Evolutionary conservation across 2,329 filamentous ascomycete species (phyloP).

Genomic region (Aureobasidium lini): DNA sequence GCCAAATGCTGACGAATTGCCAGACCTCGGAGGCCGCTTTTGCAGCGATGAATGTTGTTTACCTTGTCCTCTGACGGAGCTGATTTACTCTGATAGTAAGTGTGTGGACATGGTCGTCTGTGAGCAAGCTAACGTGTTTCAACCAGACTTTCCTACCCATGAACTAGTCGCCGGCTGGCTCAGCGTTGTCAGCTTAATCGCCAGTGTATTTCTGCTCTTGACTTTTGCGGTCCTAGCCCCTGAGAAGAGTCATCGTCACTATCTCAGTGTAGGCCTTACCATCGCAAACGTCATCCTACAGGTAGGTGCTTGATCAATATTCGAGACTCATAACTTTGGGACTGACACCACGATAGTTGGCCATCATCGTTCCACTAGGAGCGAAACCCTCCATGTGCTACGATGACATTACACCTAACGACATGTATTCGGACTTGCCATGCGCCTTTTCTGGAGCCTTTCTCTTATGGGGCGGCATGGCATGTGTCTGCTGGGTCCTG

Average conservation of each 20-base stretch:
- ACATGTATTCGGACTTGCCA: constrained; percentile 65
- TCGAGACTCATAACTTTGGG: not conserved
- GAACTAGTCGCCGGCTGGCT: constrained; percentile 67
- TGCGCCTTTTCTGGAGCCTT: constrained; percentile 76
- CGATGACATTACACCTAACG: constrained; percentile 75
- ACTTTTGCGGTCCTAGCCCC: constrained; percentile 74
- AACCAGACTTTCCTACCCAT: constrained; percentile 26
- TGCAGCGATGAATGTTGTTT: constrained; percentile 64
- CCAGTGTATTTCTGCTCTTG: constrained; percentile 64
- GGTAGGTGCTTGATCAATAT: constrained; percentile 41
- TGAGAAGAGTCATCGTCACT: constrained; percentile 80
- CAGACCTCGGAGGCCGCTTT: constrained; percentile 45
- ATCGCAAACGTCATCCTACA: constrained; percentile 65
- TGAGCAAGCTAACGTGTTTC: not conserved
- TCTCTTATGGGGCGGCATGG: constrained; percentile 70
- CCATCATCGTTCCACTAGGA: constrained; percentile 73
- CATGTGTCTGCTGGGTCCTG: constrained; percentile 63
- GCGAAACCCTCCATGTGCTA: constrained; percentile 66
- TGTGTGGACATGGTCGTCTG: not conserved
- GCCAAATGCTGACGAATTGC: not conserved
- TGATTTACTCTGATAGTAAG: constrained; percentile 52
- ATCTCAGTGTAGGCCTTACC: constrained; percentile 73
- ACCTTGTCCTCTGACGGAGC: constrained; percentile 74
- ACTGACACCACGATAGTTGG: constrained; percentile 46
- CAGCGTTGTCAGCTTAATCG: constrained; percentile 60